These are phyloP conservation scores for Penicillium paneum DNA, from an alignment of 2,329 filamentous ascomycete species.

Conservation along the genomic window DNA sequence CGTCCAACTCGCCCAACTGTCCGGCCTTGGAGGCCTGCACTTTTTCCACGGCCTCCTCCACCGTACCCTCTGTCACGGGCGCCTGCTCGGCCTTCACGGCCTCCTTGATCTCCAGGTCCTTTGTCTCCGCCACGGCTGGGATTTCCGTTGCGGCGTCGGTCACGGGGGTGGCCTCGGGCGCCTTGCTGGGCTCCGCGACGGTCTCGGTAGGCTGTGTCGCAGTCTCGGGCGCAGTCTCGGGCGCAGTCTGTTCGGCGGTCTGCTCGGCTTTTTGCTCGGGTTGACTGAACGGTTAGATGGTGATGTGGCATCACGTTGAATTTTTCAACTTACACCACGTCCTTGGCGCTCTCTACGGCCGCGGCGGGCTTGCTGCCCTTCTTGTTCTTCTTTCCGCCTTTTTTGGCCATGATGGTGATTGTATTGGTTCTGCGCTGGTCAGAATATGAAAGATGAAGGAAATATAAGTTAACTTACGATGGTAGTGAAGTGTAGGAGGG, in stretches of 20 bases:
- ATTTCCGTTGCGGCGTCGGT: neutral
- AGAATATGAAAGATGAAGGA: constrained; percentile 5
- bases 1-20: constrained; percentile 16
- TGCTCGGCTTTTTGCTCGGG: constrained; percentile 19
- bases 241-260: constrained; percentile 19
- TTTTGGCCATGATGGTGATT: constrained; percentile 31
- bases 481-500: constrained; percentile 12
- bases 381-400: constrained; percentile 36
- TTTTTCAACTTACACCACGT: constrained; percentile 31
- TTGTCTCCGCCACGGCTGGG: constrained; percentile 13
- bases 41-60: constrained; percentile 24
- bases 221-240: constrained; percentile 13
- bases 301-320: neutral
- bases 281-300: constrained; percentile 14
- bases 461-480: constrained; percentile 5
- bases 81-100: constrained; percentile 11
- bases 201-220: constrained; percentile 4
- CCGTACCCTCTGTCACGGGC: constrained; percentile 1
- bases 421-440: constrained; percentile 7
- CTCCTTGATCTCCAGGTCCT: constrained; percentile 7
- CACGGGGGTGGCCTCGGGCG: constrained; percentile 11
- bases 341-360: constrained; percentile 21
- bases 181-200: constrained; percentile 9
- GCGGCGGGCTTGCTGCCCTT: constrained; percentile 27
- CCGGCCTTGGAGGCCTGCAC: constrained; percentile 23